Percentiles rank a stretch among this genome's conserved stretches.
phyloP scores from a whole-genome alignment of 2,329 filamentous ascomycete genomes.

The Sclerotinia glacialis region DNA sequence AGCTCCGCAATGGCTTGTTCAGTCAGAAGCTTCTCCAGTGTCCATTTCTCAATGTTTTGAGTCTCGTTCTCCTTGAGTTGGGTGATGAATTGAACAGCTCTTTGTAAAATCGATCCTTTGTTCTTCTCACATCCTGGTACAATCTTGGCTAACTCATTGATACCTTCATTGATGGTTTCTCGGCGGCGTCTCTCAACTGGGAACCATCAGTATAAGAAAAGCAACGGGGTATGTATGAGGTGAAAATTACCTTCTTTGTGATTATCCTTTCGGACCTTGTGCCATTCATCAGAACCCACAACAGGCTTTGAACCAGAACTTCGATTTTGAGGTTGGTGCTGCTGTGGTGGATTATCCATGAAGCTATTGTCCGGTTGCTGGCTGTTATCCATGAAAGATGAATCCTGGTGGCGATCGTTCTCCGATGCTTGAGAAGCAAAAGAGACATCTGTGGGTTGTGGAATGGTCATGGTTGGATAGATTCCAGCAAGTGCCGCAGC shows the following conservation, averaged over 20 bases:
- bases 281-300: conserved; percentile 97
- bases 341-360: conserved; percentile 44
- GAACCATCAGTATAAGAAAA: conserved; percentile 35
- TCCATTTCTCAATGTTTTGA: conserved; percentile 93
- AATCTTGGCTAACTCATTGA: conserved; percentile 96
- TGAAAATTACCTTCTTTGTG: conserved; percentile 85
- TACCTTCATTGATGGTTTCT: conserved; percentile 98
- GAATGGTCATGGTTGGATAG: conserved; percentile 54
- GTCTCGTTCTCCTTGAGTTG: conserved; percentile 93
- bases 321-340: conserved; percentile 26
- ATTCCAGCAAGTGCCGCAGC: conserved; percentile 47
- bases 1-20: conserved; percentile 88
- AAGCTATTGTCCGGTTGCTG: conserved; percentile 36
- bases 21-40: conserved; percentile 82
- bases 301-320: conserved; percentile 62
- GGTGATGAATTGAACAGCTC: conserved; percentile 89
- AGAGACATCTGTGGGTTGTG: conserved; percentile 53
- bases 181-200: conserved; percentile 91
- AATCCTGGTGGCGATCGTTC: conserved; percentile 39
- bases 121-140: conserved; percentile 98
- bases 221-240: not conserved
- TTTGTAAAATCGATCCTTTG: conserved; percentile 93
- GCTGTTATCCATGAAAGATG: conserved; percentile 44
- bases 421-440: conserved; percentile 48
- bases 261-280: conserved; percentile 94